phyloP scores from a whole-genome alignment of 768 basidiomycete genomes.

The Chalciporus chontae region DNA sequence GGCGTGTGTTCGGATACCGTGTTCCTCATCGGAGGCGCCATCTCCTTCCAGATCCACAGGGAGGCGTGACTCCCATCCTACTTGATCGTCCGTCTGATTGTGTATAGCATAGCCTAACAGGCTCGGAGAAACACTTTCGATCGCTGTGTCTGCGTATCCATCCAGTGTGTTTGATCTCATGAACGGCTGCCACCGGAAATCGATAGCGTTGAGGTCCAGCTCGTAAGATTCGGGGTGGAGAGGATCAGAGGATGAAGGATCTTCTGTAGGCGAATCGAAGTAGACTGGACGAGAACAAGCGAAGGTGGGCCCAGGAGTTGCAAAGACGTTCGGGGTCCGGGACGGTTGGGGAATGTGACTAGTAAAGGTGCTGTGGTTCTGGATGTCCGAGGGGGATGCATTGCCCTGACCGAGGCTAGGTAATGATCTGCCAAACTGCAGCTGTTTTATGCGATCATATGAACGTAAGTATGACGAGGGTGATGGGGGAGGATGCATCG shows the following conservation, averaged over 20 bases:
- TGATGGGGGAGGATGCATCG: conserved; percentile 9
- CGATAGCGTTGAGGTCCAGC: conserved; percentile 39
- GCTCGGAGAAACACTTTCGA: background rate
- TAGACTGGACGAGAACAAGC: conserved; percentile 35
- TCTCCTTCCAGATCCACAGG: conserved; percentile 6
- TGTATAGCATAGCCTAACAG: conserved; percentile 3
- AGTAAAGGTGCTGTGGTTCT: background rate
- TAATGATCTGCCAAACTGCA: conserved; percentile 4
- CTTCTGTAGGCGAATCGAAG: conserved; percentile 52
- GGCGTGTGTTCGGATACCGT: background rate
- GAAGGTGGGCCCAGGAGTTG: conserved; percentile 48
- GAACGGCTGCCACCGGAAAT: conserved; percentile 59
- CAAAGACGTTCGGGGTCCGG: conserved; percentile 27
- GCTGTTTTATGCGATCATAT: conserved; percentile 4
- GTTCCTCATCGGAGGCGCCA: conserved; percentile 13
- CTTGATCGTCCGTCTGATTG: conserved; percentile 15
- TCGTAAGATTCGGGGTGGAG: conserved; percentile 35
- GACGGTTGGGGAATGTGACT: conserved; percentile 1
- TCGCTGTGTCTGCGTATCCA: background rate
- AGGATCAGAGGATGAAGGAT: conserved; percentile 40
- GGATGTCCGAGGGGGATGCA: conserved; percentile 15
- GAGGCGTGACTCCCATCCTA: conserved; percentile 11
- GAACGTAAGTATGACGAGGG: conserved; percentile 17
- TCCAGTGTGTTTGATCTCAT: conserved; percentile 24
- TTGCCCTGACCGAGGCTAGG: conserved; percentile 6